Evolutionary conservation across 495 filamentous ascomycete species (phyloP), one percentile per base, ranked within the genome.

Genomic region (Penicillium alfredii): DNA sequence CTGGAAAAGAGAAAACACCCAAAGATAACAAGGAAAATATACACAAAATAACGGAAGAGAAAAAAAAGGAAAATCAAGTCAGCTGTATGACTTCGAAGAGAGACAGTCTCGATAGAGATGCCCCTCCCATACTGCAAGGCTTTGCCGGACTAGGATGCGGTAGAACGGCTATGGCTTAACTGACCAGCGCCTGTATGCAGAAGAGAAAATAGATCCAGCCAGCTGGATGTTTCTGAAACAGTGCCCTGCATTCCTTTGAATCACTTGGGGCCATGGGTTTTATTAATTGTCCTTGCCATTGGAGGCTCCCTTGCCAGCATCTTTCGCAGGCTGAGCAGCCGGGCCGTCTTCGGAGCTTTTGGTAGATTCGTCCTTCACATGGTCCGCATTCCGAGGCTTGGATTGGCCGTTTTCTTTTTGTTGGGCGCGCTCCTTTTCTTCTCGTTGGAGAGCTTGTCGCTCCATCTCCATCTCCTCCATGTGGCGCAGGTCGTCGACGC

Each of bases 381-480:
- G 10, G 17, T 20, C 28, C 6, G 31, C 8, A 20, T 35, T 35
- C 8, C 39, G 38, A 10, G 42, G 0, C 17, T 40, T 37, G n/a
- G 42, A 4, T 7, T 47, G 31, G 33, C 23, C 24, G 9, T n/a
- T 26, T 0, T 46, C 41, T 7, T 45, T 48, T 22, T 51, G 61
- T 31, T 83, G 76, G 12, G 73, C 73, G 22, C 78, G 73, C 45
- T 89, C 80, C 45, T 75, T 71, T 44, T 88, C 83, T 59, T 85
- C 82, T 6, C 71, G 60, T 55, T 94, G 88, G 18, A 73, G 79
- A 17, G 74, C 77, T 38, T 78, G 67, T 19, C 79, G 76, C 49
- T 94, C 88, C 38, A 76, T 61, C 49, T 94, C 86, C 86, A 94
- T 93, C 64, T 94, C 84, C 69, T 87, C 90, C 93, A 99, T 99